A percentile compares a stretch with the other conserved stretches of the same genome.
Evolutionary conservation across 345 rosid species (phyloP).

Genomic region (Erodium maritimum): DNA sequence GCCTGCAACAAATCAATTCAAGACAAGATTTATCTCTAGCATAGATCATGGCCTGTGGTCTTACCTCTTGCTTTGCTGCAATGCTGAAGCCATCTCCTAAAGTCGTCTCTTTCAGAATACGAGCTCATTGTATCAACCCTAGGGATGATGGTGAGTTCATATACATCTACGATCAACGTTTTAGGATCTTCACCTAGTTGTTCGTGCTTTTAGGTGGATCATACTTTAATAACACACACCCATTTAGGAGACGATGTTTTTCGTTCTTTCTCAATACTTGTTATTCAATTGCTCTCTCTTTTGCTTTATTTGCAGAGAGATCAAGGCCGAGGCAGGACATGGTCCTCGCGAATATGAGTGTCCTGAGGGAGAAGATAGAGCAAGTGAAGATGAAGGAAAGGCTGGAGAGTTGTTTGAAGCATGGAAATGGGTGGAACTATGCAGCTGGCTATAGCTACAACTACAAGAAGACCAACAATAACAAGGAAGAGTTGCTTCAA

Average conservation of each 20-base stretch:
- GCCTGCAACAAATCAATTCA: background rate
- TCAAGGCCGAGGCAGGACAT: slow-evolving; percentile 11
- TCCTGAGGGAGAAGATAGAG: slow-evolving; percentile 36
- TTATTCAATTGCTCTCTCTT: background rate
- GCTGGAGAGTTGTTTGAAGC: slow-evolving; percentile 35
- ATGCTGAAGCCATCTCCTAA: background rate
- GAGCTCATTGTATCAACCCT: background rate
- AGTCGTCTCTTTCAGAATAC: background rate
- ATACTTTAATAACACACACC: too few relatives aligned
- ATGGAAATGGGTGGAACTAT: slow-evolving; percentile 37
- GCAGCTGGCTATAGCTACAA: slow-evolving; percentile 12
- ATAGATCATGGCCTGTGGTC: background rate
- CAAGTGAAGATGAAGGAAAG: slow-evolving; percentile 36
- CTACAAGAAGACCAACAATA: slow-evolving; percentile 12
- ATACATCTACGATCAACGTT: too few relatives aligned
- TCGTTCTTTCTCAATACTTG: background rate
- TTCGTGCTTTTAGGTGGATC: too few relatives aligned
- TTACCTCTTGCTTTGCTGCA: background rate
- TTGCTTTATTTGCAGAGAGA: slow-evolving; percentile 15
- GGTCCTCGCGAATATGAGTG: slow-evolving; percentile 32
- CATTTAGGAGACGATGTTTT: background rate
- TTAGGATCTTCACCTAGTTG: too few relatives aligned
- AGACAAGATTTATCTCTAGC: background rate
- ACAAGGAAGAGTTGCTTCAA: slow-evolving; percentile 17
- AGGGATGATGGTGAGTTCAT: background rate